Conservation (phyloP, 768 basidiomycete species). For the Boletus eberwhitei region DNA sequence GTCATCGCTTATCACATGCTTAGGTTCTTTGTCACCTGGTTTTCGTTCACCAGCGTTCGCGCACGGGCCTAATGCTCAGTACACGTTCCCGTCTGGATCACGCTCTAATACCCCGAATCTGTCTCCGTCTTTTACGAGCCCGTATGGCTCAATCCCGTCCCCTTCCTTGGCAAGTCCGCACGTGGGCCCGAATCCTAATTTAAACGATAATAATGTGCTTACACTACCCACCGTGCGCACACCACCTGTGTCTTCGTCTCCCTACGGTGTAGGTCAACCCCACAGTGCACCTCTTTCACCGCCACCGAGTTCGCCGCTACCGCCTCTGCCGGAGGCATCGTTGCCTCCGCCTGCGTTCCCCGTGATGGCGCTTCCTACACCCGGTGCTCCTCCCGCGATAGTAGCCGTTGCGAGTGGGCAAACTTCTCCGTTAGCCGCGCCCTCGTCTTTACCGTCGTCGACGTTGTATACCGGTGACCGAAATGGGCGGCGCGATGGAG, state of each 20-base stretch:
- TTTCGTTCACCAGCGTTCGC: slow-evolving; percentile 22
- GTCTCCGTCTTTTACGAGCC: neutral
- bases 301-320: slow-evolving; percentile 22
- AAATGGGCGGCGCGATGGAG: neutral
- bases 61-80: neutral
- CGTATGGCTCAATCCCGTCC: slow-evolving; percentile 1
- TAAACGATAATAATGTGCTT: neutral
- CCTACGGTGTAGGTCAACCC: neutral
- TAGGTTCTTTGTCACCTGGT: slow-evolving; percentile 19
- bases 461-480: neutral
- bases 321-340: slow-evolving; percentile 16
- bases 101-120: slow-evolving; percentile 6
- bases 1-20: slow-evolving; percentile 8
- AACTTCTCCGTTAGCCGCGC: slow-evolving; percentile 14
- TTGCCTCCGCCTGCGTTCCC: slow-evolving; percentile 16
- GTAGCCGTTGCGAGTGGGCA: slow-evolving; percentile 11
- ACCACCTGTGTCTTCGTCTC: slow-evolving; percentile 5
- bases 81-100: slow-evolving; percentile 17
- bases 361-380: neutral
- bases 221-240: slow-evolving; percentile 7
- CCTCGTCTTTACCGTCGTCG: slow-evolving; percentile 13
- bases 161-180: neutral
- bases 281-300: slow-evolving; percentile 18
- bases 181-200: neutral
- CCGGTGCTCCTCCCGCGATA: neutral